Base-by-base conservation (phyloP, 345 rosid species). In the Corymbia maculata region DNA sequence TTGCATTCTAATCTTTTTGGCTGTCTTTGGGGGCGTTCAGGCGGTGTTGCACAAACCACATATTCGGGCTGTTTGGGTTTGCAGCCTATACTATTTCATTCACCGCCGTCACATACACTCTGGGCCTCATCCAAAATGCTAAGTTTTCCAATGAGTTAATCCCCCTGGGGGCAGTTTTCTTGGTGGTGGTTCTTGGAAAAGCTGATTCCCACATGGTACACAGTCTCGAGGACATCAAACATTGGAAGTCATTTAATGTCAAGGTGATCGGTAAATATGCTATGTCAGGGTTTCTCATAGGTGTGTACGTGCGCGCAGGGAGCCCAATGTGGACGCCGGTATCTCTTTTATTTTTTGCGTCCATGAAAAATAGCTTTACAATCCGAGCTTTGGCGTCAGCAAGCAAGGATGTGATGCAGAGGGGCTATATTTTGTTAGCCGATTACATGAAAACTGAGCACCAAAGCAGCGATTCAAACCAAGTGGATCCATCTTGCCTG, bases 281-380 rank as follows among this genome's bases (percentile, higher is more conserved):
- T 13, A n/a, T n/a, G n/a, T n/a, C n/a, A n/a, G n/a, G n/a, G n/a
- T n/a, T n/a, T n/a, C n/a, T n/a, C n/a, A n/a, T n/a, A n/a, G n/a
- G n/a, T n/a, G n/a, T 6, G 2, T 15, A 15, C 53, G 0, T 6
- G 53, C 53, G 7, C 53, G 5, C 53, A 52, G 5, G 0, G 53
- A 15, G 15, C 53, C 7, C 6, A 51, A 47, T 79, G 36, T 1
- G 42, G 85, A 1, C 2, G 14, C 3, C 24, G 8, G 6, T 15
- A 0, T 5, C 13, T 52, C 19, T 52, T 51, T 0, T 2, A 14
- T 0, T 51, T 51, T 51, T 51, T 16, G 17, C 15, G 53, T 22
- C 6, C 47, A 2, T 0, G 2, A 28, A 16, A n/a, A n/a, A n/a
- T n/a, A n/a, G n/a, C n/a, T 26, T 2, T 68, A 13, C 8, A 36